These are phyloP conservation scores for Durusdinium trenchii DNA, from an alignment of 73 alveolate genomes.

Conservation along the genomic window DNA sequence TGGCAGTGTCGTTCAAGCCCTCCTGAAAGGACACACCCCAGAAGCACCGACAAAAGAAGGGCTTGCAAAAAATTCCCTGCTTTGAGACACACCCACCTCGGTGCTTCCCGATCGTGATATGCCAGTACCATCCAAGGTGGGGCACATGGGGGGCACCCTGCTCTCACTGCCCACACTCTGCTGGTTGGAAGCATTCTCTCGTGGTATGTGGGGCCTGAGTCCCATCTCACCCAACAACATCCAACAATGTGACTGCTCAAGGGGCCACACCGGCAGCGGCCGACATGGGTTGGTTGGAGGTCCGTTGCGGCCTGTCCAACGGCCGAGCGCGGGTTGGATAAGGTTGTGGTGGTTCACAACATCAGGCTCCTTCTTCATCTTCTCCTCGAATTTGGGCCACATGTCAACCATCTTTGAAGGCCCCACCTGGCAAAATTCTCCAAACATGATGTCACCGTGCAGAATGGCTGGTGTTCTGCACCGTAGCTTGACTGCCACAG, in stretches of 20 bases:
- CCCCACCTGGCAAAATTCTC: constrained; percentile 8
- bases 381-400: constrained; percentile 92
- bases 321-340: background rate
- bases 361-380: constrained; percentile 67
- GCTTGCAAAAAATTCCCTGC: too few species aligned
- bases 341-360: background rate
- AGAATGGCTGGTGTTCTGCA: too few species aligned
- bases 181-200: too few species aligned
- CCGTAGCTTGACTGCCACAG: too few species aligned
- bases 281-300: background rate
- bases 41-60: background rate
- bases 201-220: background rate
- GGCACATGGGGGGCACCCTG: too few species aligned
- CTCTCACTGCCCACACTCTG: too few species aligned
- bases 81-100: too few species aligned
- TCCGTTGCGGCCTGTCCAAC: background rate
- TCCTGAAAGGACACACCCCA: background rate
- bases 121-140: too few species aligned
- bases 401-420: constrained; percentile 89
- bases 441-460: too few species aligned
- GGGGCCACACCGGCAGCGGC: background rate
- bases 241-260: background rate
- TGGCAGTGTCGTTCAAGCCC: constrained; percentile 71
- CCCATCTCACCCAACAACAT: background rate
- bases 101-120: too few species aligned